These are phyloP conservation scores for Hypoxylon sp. DNA, from an alignment of 2,329 filamentous ascomycete genomes.

Conservation along the genomic window DNA sequence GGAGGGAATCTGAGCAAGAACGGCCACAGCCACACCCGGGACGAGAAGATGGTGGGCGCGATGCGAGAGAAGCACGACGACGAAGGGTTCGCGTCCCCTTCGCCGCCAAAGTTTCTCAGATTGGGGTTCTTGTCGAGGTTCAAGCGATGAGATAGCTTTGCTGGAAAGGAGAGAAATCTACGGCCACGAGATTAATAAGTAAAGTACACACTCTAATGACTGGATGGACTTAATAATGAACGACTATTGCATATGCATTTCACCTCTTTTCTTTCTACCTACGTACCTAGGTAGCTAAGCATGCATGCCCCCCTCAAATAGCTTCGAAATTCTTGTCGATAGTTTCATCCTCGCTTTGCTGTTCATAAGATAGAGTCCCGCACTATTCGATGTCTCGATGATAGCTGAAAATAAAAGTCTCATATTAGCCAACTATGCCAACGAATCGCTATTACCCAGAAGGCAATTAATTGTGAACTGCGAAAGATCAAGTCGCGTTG, in stretches of 20 bases:
- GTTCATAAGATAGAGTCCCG: no score
- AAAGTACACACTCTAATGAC: conserved; percentile 4
- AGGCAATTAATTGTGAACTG: no score
- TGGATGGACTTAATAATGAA: conserved; percentile 13
- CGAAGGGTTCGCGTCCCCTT: conserved; percentile 31
- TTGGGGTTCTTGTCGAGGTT: conserved; percentile 62
- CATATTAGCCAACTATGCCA: no score
- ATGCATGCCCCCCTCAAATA: background rate
- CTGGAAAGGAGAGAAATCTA: background rate
- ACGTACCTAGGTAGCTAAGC: background rate
- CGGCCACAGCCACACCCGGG: conserved; percentile 23
- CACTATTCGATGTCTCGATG: no score
- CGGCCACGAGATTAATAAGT: conserved; percentile 6
- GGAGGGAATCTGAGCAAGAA: conserved; percentile 53
- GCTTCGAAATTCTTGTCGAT: no score
- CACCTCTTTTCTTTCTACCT: background rate
- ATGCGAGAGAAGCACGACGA: conserved; percentile 29
- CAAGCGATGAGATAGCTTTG: conserved; percentile 52
- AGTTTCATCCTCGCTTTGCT: background rate
- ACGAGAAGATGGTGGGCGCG: conserved; percentile 48
- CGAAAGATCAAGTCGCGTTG: no score
- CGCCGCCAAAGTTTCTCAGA: conserved; percentile 54
- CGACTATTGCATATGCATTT: background rate
- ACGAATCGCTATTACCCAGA: no score
- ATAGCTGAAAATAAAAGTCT: no score